Percentiles rank a stretch among this genome's conserved stretches.
These are phyloP conservation scores for Garcileccinum viscosum DNA, from an alignment of 1,284 basidiomycete genomes.

Conservation along the genomic window DNA sequence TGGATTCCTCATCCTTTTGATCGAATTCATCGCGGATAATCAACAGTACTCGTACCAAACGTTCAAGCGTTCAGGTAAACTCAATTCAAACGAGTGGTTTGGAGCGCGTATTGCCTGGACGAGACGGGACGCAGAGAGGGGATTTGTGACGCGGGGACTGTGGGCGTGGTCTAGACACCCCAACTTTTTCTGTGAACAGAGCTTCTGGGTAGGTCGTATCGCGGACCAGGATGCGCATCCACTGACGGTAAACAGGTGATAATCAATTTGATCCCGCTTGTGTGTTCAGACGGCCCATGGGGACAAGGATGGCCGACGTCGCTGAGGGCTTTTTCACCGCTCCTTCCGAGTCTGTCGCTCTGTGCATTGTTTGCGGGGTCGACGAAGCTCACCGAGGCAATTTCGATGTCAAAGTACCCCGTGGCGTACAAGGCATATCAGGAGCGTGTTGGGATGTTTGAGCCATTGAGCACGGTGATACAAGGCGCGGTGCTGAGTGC, in stretches of 20 bases:
- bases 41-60: slow-evolving; percentile 88
- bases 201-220: slow-evolving; percentile 74
- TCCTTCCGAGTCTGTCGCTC: slow-evolving; percentile 63
- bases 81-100: slow-evolving; percentile 63
- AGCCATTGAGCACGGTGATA: slow-evolving; percentile 58
- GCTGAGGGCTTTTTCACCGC: slow-evolving; percentile 43
- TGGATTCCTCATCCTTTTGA: slow-evolving; percentile 62
- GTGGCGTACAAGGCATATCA: slow-evolving; percentile 75
- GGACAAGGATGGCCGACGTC: slow-evolving; percentile 35
- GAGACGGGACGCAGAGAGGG: slow-evolving; percentile 73
- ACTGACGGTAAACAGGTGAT: slow-evolving; percentile 54
- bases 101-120: slow-evolving; percentile 70
- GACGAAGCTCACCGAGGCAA: slow-evolving; percentile 81
- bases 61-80: slow-evolving; percentile 69
- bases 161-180: slow-evolving; percentile 91
- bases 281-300: slow-evolving; percentile 51
- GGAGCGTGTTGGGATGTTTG: slow-evolving; percentile 84
- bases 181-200: slow-evolving; percentile 89
- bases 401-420: slow-evolving; percentile 81
- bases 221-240: neutral
- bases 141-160: slow-evolving; percentile 85
- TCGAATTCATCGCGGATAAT: slow-evolving; percentile 88
- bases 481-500: slow-evolving; percentile 45
- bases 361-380: slow-evolving; percentile 76
- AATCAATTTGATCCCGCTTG: slow-evolving; percentile 70